Base-by-base conservation (phyloP, 768 basidiomycete species). In the Cytidiella melzeri region DNA sequence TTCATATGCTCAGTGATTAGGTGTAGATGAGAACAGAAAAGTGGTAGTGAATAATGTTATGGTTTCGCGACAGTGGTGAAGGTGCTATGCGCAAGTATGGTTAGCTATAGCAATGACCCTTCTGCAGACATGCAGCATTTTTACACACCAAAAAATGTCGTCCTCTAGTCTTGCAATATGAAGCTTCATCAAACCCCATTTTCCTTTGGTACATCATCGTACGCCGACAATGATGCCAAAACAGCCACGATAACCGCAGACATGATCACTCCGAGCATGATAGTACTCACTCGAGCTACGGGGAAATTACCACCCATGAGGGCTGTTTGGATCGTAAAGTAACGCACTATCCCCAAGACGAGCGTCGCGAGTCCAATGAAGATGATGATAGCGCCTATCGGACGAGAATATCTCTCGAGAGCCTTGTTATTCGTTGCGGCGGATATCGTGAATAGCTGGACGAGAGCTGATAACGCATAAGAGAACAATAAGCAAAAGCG, bases 401-500 rank as follows among this genome's bases (percentile, higher is more conserved):
- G 75, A n/a, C 72, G 66, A 4, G 72, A 67, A 42, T 61, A 65
- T 13, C 53, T 51, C 50, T 58, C 28, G 43, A 64, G 51, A 47
- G 45, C 37, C 20, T 45, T 43, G 27, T 48, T 51, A 9, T 56
- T 27, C 20, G 43, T 61, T 44, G 52, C 52, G 23, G 48, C 52
- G 5, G 72, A 62, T 25, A 77, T 64, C 3, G 66, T 69, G 60
- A 77, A 73, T 12, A 78, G 59, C 52, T 78, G 77, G 2, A 73
- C 71, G 1, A 77, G 66, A 1, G 73, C 77, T 73, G 47, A 15
- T 21, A 23, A 3, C n/a, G n/a, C n/a, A n/a, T n/a, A n/a, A n/a
- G n/a, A n/a, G n/a, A n/a, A n/a, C n/a, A n/a, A n/a, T n/a, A n/a
- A n/a, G n/a, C n/a, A n/a, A n/a, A n/a, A n/a, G n/a, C n/a, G n/a